Evolutionary conservation across 306 rosid genomes (phyloP).

Genomic region (Glycyrrhiza uralensis): DNA sequence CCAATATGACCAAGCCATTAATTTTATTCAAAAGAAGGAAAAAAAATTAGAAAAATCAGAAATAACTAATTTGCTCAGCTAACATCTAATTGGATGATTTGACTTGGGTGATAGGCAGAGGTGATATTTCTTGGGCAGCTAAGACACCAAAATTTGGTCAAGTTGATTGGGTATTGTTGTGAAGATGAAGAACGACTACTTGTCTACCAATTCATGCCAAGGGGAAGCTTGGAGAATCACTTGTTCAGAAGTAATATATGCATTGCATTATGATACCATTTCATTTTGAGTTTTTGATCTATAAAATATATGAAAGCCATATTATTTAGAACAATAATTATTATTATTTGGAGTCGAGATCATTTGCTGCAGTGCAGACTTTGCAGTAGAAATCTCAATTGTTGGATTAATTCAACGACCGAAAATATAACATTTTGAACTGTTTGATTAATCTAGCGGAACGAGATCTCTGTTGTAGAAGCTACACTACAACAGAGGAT

Average conservation of each 20-base stretch:
- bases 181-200: conserved; percentile 84
- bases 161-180: conserved; percentile 83
- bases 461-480: no score
- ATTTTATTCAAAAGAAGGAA: no score
- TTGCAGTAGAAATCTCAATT: no score
- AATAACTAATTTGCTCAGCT: neutral
- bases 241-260: conserved; percentile 73
- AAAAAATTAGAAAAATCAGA: neutral
- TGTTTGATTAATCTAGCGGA: no score
- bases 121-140: conserved; percentile 92
- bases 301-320: neutral
- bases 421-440: no score
- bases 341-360: no score
- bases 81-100: neutral
- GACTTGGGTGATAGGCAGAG: conserved; percentile 59
- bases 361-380: no score
- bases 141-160: conserved; percentile 76
- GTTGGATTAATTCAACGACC: no score
- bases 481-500: no score
- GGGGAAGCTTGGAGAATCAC: conserved; percentile 96
- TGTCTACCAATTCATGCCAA: conserved; percentile 84
- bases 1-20: no score
- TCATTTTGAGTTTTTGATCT: neutral
- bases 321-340: no score
- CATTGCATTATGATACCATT: neutral